phyloP scores from a whole-genome alignment of 129 eudicot species.

The Tagetes erecta region DNA sequence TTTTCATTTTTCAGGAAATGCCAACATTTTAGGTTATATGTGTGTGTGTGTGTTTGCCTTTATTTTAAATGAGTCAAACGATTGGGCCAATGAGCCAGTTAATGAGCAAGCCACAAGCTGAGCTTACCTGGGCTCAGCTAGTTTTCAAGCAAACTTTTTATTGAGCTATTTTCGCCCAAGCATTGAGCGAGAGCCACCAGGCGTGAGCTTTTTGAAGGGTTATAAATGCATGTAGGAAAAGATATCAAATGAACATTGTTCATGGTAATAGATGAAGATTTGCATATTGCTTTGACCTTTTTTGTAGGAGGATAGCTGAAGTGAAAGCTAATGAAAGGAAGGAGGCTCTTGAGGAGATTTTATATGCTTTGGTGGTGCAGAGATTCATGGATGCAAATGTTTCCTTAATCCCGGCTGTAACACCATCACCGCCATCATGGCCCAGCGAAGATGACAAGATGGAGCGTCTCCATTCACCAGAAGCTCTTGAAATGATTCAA shows the following conservation, averaged over 20 bases:
- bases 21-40: too few species aligned
- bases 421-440: slow-evolving; percentile 57
- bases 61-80: too few species aligned
- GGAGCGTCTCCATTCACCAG: slow-evolving; percentile 70
- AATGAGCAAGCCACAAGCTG: too few species aligned
- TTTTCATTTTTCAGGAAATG: too few species aligned
- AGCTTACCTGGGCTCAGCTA: too few species aligned
- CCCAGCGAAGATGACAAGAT: slow-evolving; percentile 68
- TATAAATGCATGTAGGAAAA: neutral
- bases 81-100: too few species aligned
- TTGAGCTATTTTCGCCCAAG: too few species aligned
- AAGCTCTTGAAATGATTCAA: slow-evolving; percentile 88
- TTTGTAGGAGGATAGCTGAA: slow-evolving; percentile 91
- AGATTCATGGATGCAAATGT: slow-evolving; percentile 90
- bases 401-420: slow-evolving; percentile 63
- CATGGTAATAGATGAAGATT: slow-evolving; percentile 3
- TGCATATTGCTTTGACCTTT: neutral
- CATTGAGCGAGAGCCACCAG: too few species aligned
- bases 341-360: slow-evolving; percentile 74
- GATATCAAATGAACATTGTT: neutral
- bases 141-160: too few species aligned
- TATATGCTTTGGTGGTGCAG: slow-evolving; percentile 85
- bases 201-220: too few species aligned
- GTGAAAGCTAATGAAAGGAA: slow-evolving; percentile 86
- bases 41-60: too few species aligned